These are phyloP conservation scores for Fusarium heterosporum DNA, from an alignment of 2,329 filamentous ascomycete genomes.

Conservation along the genomic window DNA sequence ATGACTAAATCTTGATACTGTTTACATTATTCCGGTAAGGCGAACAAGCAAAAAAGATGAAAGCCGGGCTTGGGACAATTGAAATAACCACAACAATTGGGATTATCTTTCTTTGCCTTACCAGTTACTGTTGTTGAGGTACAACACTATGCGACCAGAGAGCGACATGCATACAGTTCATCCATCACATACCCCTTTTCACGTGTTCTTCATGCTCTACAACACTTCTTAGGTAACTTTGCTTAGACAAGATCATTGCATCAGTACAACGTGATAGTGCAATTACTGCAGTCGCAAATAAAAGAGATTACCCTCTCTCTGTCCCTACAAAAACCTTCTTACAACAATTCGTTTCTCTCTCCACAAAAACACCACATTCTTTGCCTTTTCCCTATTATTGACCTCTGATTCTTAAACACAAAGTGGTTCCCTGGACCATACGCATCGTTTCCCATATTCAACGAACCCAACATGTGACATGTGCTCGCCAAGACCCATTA, in stretches of 20 bases:
- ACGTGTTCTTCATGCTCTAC: background rate
- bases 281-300: conserved; percentile 29
- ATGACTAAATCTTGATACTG: background rate
- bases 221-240: background rate
- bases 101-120: background rate
- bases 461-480: conserved; percentile 13
- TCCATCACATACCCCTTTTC: background rate
- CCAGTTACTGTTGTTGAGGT: background rate
- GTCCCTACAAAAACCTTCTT: conserved; percentile 4
- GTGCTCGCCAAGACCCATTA: conserved; percentile 12
- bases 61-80: background rate
- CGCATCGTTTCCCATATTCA: conserved; percentile 24
- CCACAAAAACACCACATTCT: conserved; percentile 17
- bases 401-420: conserved; percentile 10
- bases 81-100: background rate
- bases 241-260: background rate
- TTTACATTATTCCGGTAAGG: background rate
- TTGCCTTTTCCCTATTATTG: conserved; percentile 8
- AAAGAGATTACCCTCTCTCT: conserved; percentile 11
- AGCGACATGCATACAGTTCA: background rate
- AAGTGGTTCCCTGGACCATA: conserved; percentile 12
- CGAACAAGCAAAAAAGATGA: background rate
- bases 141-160: background rate
- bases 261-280: conserved; percentile 24
- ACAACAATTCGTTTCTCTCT: background rate